Percentiles rank a stretch among this genome's conserved stretches.
Evolutionary conservation across 2,329 filamentous ascomycete species (phyloP).

Genomic region (Achaetomium macrosporum): DNA sequence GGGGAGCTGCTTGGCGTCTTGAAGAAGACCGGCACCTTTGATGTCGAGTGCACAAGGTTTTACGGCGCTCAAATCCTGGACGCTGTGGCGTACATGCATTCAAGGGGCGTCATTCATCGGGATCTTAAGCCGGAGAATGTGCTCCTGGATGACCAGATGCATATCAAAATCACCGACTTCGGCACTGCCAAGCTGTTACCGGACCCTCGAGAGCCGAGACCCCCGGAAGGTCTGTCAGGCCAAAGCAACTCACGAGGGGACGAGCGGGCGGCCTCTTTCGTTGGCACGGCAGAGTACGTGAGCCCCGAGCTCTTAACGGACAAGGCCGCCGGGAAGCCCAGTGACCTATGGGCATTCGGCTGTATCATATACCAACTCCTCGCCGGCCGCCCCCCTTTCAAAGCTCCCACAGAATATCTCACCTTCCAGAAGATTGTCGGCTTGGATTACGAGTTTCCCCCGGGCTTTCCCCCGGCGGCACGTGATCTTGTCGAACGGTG

Average conservation of each 20-base stretch:
- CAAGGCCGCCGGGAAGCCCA: slow-evolving; percentile 95
- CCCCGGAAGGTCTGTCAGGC: slow-evolving; percentile 37
- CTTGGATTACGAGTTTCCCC: slow-evolving; percentile 88
- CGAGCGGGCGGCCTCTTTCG: slow-evolving; percentile 78
- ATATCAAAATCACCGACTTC: slow-evolving; percentile 98
- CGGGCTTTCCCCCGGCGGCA: slow-evolving; percentile 79
- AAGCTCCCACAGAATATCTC: slow-evolving; percentile 89
- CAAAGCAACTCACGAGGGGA: slow-evolving; percentile 48
- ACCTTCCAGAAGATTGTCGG: slow-evolving; percentile 98
- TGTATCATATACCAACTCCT: slow-evolving; percentile 96
- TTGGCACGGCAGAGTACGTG: slow-evolving; percentile 96
- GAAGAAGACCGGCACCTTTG: slow-evolving; percentile 91
- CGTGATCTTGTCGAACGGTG: slow-evolving; percentile 86
- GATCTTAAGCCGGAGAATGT: slow-evolving; percentile 98
- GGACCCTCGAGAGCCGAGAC: slow-evolving; percentile 43
- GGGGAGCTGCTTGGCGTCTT: slow-evolving; percentile 88
- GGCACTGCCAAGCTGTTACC: slow-evolving; percentile 93
- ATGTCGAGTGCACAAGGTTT: slow-evolving; percentile 88
- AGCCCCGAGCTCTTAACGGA: slow-evolving; percentile 95
- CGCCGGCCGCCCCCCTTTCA: slow-evolving; percentile 94
- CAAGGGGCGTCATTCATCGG: slow-evolving; percentile 88
- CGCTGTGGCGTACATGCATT: slow-evolving; percentile 97
- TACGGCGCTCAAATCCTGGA: slow-evolving; percentile 96
- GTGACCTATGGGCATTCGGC: slow-evolving; percentile 96
- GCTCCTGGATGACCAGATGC: slow-evolving; percentile 88